Conservation (phyloP, 1,284 basidiomycete species). For the Pterulicium gracile region DNA sequence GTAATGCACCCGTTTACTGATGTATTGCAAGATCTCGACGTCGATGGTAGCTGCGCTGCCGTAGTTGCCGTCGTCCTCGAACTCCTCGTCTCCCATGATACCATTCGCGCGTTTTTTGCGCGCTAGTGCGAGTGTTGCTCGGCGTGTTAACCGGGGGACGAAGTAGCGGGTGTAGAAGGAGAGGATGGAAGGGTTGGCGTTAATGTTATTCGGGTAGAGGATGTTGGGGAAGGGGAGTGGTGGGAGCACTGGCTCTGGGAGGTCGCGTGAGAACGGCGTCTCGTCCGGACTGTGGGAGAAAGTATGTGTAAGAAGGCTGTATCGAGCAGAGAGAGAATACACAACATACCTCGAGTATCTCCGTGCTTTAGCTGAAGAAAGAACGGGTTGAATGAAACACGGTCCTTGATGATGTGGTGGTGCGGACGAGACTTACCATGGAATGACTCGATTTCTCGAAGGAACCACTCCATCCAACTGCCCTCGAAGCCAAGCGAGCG, state of each 20-base stretch:
- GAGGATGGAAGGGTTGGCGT: constrained; percentile 81
- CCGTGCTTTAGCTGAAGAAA: constrained; percentile 83
- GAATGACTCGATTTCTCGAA: constrained; percentile 89
- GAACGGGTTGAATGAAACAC: constrained; percentile 3
- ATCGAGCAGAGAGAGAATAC: constrained; percentile 2
- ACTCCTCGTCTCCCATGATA: constrained; percentile 53
- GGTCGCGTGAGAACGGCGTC: constrained; percentile 84
- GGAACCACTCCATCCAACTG: constrained; percentile 95
- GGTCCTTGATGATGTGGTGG: constrained; percentile 3
- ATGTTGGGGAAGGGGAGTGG: constrained; percentile 70
- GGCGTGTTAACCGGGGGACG: constrained; percentile 74
- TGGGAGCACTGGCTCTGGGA: constrained; percentile 79
- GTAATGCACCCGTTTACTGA: constrained; percentile 95
- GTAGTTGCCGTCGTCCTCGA: constrained; percentile 93
- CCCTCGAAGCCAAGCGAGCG: constrained; percentile 64
- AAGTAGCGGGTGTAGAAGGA: constrained; percentile 81
- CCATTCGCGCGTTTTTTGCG: constrained; percentile 53
- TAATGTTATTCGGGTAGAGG: constrained; percentile 76
- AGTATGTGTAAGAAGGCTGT: constrained; percentile 3
- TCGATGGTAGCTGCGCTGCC: constrained; percentile 92
- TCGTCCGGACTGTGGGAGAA: constrained; percentile 74
- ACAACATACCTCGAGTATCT: constrained; percentile 74
- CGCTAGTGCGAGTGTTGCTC: constrained; percentile 51
- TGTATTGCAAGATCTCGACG: constrained; percentile 87
- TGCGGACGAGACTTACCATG: constrained; percentile 58